These are phyloP conservation scores for Colletotrichum spinosum DNA, from an alignment of 2,329 filamentous ascomycete genomes.

Conservation along the genomic window DNA sequence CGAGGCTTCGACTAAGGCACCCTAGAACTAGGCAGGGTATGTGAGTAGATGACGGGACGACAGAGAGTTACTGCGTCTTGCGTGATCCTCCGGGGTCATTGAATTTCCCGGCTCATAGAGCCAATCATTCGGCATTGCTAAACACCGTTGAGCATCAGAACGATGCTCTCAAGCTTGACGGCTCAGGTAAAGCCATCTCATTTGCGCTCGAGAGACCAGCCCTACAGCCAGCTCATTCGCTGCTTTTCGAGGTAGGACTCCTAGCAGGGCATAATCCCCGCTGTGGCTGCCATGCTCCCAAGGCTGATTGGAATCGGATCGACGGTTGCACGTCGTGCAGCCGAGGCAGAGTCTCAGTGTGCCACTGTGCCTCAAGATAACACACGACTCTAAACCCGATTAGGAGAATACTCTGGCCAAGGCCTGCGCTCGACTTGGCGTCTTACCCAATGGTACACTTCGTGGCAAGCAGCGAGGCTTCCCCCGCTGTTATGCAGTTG, in stretches of 20 bases:
- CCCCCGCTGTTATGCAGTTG: neutral
- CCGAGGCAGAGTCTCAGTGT: constrained; percentile 14
- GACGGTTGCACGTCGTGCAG: constrained; percentile 14
- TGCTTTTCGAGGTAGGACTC: neutral
- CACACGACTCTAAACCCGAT: constrained; percentile 16
- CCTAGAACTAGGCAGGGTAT: too few relatives aligned
- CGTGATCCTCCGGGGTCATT: constrained; percentile 10
- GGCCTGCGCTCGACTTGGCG: constrained; percentile 7
- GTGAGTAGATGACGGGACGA: too few relatives aligned
- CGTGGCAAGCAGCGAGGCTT: constrained; percentile 15
- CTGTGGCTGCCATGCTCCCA: constrained; percentile 2
- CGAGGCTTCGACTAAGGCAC: too few relatives aligned
- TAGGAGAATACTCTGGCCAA: constrained; percentile 38
- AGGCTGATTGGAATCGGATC: constrained; percentile 26
- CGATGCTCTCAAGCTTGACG: neutral
- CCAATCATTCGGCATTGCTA: neutral
- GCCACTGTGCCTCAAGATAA: neutral
- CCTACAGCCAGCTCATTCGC: constrained; percentile 10
- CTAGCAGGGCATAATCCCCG: neutral
- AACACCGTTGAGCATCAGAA: neutral
- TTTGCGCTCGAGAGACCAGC: neutral
- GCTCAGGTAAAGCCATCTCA: constrained; percentile 3
- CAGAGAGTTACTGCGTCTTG: too few relatives aligned
- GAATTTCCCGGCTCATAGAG: neutral
- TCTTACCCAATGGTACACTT: neutral